A percentile compares a stretch with the other conserved stretches of the same genome.
phyloP scores from a whole-genome alignment of 768 basidiomycete species.

The Crassisporium funariophilum region DNA sequence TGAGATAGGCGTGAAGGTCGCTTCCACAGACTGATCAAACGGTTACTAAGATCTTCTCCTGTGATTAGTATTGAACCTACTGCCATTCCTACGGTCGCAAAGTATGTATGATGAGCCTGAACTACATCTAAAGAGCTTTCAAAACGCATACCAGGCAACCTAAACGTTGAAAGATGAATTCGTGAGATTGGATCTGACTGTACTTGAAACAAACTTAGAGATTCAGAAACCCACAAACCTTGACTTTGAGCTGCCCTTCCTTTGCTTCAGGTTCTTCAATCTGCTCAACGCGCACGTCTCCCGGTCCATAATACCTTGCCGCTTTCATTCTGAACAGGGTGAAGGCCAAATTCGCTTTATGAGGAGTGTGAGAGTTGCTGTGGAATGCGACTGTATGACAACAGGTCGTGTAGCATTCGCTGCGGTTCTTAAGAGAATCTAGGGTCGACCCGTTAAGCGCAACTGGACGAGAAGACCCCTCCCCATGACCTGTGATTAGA shows the following conservation, averaged over 20 bases:
- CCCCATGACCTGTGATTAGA: too few species aligned
- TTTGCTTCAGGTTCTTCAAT: constrained; percentile 38
- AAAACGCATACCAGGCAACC: constrained; percentile 30
- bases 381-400: too few species aligned
- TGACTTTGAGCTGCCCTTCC: constrained; percentile 45
- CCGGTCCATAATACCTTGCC: constrained; percentile 45
- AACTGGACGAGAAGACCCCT: too few species aligned
- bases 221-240: constrained; percentile 26
- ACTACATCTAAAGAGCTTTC: background rate
- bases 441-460: too few species aligned
- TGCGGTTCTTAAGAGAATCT: too few species aligned
- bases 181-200: background rate
- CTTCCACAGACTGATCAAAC: constrained; percentile 42
- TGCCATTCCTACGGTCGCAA: constrained; percentile 28
- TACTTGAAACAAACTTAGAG: background rate
- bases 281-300: constrained; percentile 45
- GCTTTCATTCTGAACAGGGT: constrained; percentile 51
- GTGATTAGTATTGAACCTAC: constrained; percentile 20
- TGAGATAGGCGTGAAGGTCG: constrained; percentile 47
- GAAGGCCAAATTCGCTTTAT: too few species aligned
- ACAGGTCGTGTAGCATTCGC: too few species aligned
- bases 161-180: constrained; percentile 1
- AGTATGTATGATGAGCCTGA: background rate
- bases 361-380: too few species aligned
- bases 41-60: constrained; percentile 1